phyloP scores from a whole-genome alignment of 140 eudicot species.

The Cichorium intybus region DNA sequence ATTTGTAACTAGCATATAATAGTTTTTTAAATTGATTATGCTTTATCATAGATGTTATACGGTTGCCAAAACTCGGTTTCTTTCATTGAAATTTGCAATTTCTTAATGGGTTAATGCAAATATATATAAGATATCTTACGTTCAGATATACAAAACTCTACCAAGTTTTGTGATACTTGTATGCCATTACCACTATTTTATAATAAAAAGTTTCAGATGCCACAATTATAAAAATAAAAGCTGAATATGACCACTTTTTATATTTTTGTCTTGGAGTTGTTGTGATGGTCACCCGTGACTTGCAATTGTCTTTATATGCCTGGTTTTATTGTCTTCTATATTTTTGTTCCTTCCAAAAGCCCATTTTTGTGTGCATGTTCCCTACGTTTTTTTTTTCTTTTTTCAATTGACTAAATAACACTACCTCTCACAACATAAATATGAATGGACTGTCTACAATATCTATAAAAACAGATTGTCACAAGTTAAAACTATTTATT shows the following conservation, averaged over 20 bases:
- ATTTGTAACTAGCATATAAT: no score
- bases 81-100: no score
- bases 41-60: no score
- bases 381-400: neutral
- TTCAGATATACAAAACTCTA: no score
- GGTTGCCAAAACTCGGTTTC: no score
- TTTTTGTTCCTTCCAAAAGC: neutral
- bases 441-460: neutral
- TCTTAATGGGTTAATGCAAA: no score
- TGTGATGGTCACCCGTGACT: conserved; percentile 26
- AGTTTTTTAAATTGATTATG: no score
- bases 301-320: conserved; percentile 7
- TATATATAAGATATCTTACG: no score
- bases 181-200: no score
- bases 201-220: no score
- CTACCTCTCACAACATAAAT: neutral
- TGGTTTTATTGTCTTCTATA: conserved; percentile 15
- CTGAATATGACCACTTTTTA: neutral
- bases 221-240: neutral
- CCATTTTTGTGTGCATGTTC: neutral
- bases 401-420: neutral
- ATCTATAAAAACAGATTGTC: no score
- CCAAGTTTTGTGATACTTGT: no score
- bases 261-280: neutral
- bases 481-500: neutral